phyloP scores from a whole-genome alignment of 768 basidiomycete genomes.

The Neoboletus brunneissimus region DNA sequence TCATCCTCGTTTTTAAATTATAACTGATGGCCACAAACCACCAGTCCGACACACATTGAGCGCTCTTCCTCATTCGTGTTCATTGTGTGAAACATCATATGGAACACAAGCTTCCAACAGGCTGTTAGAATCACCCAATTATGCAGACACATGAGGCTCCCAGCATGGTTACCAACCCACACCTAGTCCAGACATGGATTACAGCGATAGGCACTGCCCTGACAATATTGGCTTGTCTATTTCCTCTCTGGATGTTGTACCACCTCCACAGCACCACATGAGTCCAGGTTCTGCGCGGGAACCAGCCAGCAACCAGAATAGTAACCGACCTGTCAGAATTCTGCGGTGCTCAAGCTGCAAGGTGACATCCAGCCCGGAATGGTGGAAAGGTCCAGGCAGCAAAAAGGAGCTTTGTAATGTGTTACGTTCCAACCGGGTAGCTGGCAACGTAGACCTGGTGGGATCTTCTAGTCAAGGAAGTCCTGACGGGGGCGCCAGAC shows the following conservation, averaged over 20 bases:
- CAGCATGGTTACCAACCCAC: slow-evolving; percentile 40
- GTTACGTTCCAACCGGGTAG: slow-evolving; percentile 47
- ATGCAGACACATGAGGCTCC: slow-evolving; percentile 25
- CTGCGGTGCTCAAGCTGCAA: slow-evolving; percentile 77
- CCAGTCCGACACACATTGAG: slow-evolving; percentile 28
- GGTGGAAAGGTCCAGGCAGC: slow-evolving; percentile 88
- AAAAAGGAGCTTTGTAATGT: slow-evolving; percentile 93
- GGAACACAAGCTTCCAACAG: slow-evolving; percentile 33
- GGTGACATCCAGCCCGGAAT: slow-evolving; percentile 80
- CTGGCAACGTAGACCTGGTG: too few species aligned
- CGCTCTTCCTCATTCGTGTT: slow-evolving; percentile 25
- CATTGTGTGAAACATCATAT: slow-evolving; percentile 31
- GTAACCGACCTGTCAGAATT: slow-evolving; percentile 75
- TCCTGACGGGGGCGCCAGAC: too few species aligned
- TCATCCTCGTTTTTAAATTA: slow-evolving; percentile 30
- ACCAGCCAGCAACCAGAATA: slow-evolving; percentile 37
- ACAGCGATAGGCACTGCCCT: slow-evolving; percentile 35
- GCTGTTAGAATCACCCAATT: slow-evolving; percentile 35
- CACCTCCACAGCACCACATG: slow-evolving; percentile 55
- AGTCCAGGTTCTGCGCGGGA: slow-evolving; percentile 52
- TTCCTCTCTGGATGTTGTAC: slow-evolving; percentile 45
- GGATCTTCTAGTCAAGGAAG: too few species aligned
- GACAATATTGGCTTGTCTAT: slow-evolving; percentile 29
- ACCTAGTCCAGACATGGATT: slow-evolving; percentile 38
- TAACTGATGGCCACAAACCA: slow-evolving; percentile 29